These are phyloP conservation scores for Vachellia pachyceras DNA, from an alignment of 306 rosid genomes.

Conservation along the genomic window DNA sequence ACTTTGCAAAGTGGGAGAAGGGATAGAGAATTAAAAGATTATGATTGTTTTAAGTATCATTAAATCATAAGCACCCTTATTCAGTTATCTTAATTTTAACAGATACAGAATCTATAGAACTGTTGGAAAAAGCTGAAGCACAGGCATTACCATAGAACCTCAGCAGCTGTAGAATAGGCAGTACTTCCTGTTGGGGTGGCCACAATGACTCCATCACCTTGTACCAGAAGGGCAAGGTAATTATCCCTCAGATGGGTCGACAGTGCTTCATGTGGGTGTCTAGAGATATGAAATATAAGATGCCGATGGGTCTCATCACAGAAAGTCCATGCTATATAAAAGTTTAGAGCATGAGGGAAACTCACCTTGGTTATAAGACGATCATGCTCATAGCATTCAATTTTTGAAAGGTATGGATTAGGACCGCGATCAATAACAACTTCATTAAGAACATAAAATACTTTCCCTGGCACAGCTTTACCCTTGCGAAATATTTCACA, in stretches of 20 bases:
- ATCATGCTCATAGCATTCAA: constrained; percentile 92
- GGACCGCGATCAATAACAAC: constrained; percentile 96
- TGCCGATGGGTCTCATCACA: constrained; percentile 11
- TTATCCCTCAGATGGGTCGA: constrained; percentile 29
- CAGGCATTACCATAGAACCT: constrained; percentile 87
- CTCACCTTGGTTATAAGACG: constrained; percentile 95
- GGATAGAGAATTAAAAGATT: constrained; percentile 23
- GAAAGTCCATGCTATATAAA: constrained; percentile 14
- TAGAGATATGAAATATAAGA: constrained; percentile 22
- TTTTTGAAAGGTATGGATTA: constrained; percentile 96
- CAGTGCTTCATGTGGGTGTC: constrained; percentile 37
- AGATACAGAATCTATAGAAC: not conserved
- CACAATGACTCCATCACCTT: constrained; percentile 97
- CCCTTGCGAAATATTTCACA: constrained; percentile 93
- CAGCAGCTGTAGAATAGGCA: constrained; percentile 98
- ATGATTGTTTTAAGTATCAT: constrained; percentile 7
- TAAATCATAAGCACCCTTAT: constrained; percentile 18
- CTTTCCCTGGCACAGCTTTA: constrained; percentile 92
- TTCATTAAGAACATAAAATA: constrained; percentile 91
- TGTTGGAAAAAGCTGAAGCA: not conserved
- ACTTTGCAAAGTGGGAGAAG: constrained; percentile 5
- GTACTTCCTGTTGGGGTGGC: constrained; percentile 99
- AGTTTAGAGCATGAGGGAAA: constrained; percentile 34
- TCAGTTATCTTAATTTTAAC: constrained; percentile 25
- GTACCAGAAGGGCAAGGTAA: constrained; percentile 66